Conservation (phyloP, 2,329 filamentous ascomycete genomes). For the Biscogniauxia mediterranea region DNA sequence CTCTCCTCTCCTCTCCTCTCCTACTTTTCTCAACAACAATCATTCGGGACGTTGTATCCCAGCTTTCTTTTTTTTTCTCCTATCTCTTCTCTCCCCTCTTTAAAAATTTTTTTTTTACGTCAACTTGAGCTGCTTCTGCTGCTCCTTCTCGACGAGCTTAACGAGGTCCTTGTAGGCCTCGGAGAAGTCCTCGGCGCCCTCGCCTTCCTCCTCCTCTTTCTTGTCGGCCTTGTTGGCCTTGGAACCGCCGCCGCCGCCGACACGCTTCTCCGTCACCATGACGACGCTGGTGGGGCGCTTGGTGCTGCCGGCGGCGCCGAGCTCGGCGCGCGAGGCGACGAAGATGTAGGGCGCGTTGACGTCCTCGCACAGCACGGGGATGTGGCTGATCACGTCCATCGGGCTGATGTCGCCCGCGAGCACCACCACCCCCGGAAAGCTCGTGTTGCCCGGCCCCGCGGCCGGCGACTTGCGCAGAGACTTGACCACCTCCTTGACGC, state of each 20-base stretch:
- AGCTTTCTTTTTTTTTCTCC: neutral
- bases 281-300: slow-evolving; percentile 97
- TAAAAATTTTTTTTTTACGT: slow-evolving; percentile 36
- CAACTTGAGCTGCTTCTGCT: slow-evolving; percentile 52
- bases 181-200: slow-evolving; percentile 52
- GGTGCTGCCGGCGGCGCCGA: slow-evolving; percentile 89
- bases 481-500: slow-evolving; percentile 99
- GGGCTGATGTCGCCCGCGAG: slow-evolving; percentile 97
- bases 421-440: slow-evolving; percentile 75
- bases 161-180: slow-evolving; percentile 64
- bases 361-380: slow-evolving; percentile 96
- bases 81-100: neutral
- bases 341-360: slow-evolving; percentile 97
- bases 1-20: no score
- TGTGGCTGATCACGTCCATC: slow-evolving; percentile 97
- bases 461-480: slow-evolving; percentile 87
- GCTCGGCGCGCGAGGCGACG: slow-evolving; percentile 85
- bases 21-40: no score
- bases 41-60: no score
- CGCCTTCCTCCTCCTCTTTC: slow-evolving; percentile 49
- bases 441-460: slow-evolving; percentile 61
- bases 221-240: slow-evolving; percentile 38
- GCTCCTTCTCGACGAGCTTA: slow-evolving; percentile 66
- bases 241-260: slow-evolving; percentile 28
- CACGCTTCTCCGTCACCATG: slow-evolving; percentile 69